phyloP scores from a whole-genome alignment of 2,329 filamentous ascomycete species.

The Epichloe gansuensis region DNA sequence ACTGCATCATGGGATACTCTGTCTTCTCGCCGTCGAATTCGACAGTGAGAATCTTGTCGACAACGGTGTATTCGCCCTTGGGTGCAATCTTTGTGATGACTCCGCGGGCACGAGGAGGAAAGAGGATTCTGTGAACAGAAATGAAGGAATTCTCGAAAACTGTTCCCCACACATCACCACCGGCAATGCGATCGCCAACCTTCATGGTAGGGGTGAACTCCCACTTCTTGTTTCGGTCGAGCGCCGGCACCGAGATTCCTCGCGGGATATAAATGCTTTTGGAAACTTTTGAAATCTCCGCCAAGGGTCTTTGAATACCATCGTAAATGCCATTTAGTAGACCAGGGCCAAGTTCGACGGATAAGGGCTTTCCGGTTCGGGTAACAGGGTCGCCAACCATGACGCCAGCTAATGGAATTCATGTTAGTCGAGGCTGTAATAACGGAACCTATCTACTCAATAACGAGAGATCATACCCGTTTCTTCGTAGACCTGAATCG shows the following conservation, averaged over 20 bases:
- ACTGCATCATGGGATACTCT: conserved; percentile 96
- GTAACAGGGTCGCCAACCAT: conserved; percentile 87
- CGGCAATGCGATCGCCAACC: conserved; percentile 92
- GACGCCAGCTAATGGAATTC: conserved; percentile 58
- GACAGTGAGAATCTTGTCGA: conserved; percentile 84
- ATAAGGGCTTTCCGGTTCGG: conserved; percentile 88
- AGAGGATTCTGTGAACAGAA: conserved; percentile 81
- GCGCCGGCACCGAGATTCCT: conserved; percentile 73
- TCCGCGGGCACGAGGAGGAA: conserved; percentile 80
- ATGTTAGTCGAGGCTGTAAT: background rate
- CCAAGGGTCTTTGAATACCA: conserved; percentile 91
- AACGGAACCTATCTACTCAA: background rate
- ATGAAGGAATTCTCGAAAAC: conserved; percentile 96
- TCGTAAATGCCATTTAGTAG: conserved; percentile 99
- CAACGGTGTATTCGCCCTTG: conserved; percentile 88
- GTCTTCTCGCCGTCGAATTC: conserved; percentile 96
- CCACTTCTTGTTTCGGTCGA: conserved; percentile 91
- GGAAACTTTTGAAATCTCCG: conserved; percentile 63
- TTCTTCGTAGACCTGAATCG: conserved; percentile 98
- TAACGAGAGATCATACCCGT: conserved; percentile 50
- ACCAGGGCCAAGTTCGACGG: conserved; percentile 92
- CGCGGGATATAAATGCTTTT: conserved; percentile 96
- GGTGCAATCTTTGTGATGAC: conserved; percentile 82
- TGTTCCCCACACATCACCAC: conserved; percentile 88
- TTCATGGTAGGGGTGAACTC: conserved; percentile 86